Evolutionary conservation across 257 asterid species (phyloP), one percentile per base, ranked within the genome.

Genomic region (Misopates orontium): DNA sequence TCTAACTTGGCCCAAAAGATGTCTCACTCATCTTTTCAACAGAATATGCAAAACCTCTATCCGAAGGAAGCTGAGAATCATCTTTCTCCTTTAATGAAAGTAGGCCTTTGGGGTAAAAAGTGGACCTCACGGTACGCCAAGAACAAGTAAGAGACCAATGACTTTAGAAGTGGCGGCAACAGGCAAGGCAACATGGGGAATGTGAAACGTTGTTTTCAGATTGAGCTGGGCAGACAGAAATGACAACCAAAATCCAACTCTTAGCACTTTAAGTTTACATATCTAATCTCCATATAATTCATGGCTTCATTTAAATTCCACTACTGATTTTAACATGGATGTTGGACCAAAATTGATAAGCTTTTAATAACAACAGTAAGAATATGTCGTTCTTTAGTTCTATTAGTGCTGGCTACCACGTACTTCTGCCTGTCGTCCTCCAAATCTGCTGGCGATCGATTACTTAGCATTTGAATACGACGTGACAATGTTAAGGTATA

Each of bases 141-240:
- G 36, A 36, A 10, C 11, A 36, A 8, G 4, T 36, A 36, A 5
- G 42, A 36, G 11, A 36, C 4, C 8, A 36, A 36, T 36, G 10
- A 36, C n/a, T n/a, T n/a, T n/a, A n/a, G n/a, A n/a, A n/a, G n/a
- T n/a, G 42, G 10, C 42, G n/a, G n/a, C 42, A 36, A 36, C 42
- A 36, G 42, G 10, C 42, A 36, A 68, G 17, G 19, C 50, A 77
- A 78, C 75, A 71, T 71, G 80, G 76, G 47, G 42, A 65, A 64
- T 45, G 68, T 52, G 78, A 67, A 56, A 36, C 21, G 63, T 78
- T 74, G 21, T 58, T 70, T 59, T 58, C 72, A 11, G 24, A 41
- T 60, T 23, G 20, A 48, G 68, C 39, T 56, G 72, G 60, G 62
- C 47, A 63, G 55, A 56, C 62, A 47, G 6, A 54, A 32, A 56